Evolutionary conservation across 2,329 filamentous ascomycete species (phyloP).

Genomic region (Beauveria bassiana): DNA sequence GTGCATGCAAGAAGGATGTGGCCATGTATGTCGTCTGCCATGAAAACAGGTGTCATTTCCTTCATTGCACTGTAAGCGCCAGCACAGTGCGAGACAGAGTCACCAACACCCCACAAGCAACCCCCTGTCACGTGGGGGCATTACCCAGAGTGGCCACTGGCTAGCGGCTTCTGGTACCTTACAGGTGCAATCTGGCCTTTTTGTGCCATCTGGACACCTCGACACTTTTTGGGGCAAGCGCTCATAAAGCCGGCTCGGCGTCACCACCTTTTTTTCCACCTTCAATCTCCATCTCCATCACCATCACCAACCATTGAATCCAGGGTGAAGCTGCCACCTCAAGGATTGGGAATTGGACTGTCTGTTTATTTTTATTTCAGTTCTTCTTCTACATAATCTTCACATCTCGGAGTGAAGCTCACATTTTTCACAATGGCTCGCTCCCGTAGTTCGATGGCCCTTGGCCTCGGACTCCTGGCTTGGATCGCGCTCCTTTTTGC

Average conservation of each 20-base stretch:
- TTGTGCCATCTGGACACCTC: conserved; percentile 38
- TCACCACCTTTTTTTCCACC: conserved; percentile 20
- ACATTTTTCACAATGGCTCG: conserved; percentile 37
- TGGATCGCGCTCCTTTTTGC: conserved; percentile 88
- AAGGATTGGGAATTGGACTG: conserved; percentile 20
- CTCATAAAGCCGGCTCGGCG: conserved; percentile 27
- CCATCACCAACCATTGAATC: conserved; percentile 19
- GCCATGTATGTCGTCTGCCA: neutral
- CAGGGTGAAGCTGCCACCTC: conserved; percentile 23
- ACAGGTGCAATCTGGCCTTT: conserved; percentile 43
- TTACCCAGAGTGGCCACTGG: conserved; percentile 13
- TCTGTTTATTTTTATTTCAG: conserved; percentile 17
- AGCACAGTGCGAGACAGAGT: neutral
- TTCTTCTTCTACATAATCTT: conserved; percentile 11
- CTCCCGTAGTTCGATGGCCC: conserved; percentile 61
- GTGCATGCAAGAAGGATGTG: no score
- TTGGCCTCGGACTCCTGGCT: conserved; percentile 82
- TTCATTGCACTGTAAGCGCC: neutral
- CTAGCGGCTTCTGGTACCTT: conserved; percentile 8
- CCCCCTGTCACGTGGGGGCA: conserved; percentile 27
- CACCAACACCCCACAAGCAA: conserved; percentile 3
- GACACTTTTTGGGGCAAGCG: conserved; percentile 26
- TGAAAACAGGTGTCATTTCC: neutral
- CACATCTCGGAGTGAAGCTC: conserved; percentile 15
- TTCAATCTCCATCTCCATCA: conserved; percentile 22